These are phyloP conservation scores for Capniomyces stellatus DNA, from an alignment of 371 early-diverging fungal genomes.

Conservation along the genomic window DNA sequence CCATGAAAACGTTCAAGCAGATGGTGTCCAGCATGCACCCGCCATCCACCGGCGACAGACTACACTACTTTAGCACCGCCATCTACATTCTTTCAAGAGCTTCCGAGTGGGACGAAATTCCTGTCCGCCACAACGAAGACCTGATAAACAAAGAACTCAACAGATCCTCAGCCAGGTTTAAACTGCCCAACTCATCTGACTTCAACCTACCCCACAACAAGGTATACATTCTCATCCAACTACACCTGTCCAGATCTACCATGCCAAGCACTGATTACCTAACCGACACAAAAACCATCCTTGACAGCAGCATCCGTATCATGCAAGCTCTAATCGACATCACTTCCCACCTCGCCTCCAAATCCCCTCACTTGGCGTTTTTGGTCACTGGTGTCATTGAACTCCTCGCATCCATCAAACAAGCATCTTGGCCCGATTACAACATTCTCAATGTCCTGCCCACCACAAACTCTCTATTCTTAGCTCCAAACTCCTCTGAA, in stretches of 20 bases:
- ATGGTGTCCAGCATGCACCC: constrained; percentile 15
- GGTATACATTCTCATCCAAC: constrained; percentile 50
- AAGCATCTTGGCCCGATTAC: constrained; percentile 63
- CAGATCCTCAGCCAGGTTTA: constrained; percentile 30
- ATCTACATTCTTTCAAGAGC: constrained; percentile 11
- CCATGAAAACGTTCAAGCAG: constrained; percentile 45
- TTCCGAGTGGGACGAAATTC: constrained; percentile 68
- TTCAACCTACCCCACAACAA: constrained; percentile 44
- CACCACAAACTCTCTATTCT: constrained; percentile 51
- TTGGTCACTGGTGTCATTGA: constrained; percentile 49
- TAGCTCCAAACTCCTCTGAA: neutral
- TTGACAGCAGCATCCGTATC: constrained; percentile 82
- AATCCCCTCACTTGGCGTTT: constrained; percentile 38
- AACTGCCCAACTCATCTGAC: constrained; percentile 24
- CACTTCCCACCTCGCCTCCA: constrained; percentile 54
- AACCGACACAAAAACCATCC: constrained; percentile 78
- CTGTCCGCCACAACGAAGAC: constrained; percentile 87
- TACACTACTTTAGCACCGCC: neutral
- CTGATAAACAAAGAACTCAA: constrained; percentile 56
- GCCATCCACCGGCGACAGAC: neutral
- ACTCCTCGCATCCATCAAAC: constrained; percentile 74
- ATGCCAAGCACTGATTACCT: constrained; percentile 72
- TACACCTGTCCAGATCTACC: constrained; percentile 48
- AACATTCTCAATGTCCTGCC: too few species aligned
- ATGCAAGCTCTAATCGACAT: constrained; percentile 74